Conservation (phyloP, 1,139 yeast genomes). For the Pichia sp. region DNA sequence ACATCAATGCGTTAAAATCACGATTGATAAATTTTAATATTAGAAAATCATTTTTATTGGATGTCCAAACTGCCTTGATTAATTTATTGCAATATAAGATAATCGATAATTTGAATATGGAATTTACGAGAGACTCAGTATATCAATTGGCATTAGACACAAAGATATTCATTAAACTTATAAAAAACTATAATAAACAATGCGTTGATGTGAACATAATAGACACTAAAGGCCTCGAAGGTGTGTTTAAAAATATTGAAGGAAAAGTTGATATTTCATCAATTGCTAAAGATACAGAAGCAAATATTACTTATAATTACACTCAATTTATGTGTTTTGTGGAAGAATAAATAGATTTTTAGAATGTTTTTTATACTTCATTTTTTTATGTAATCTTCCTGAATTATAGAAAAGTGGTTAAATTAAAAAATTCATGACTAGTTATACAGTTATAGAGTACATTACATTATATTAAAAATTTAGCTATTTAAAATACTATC, state of each 20-base stretch:
- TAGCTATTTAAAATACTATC: conserved; percentile 22
- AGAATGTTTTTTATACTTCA: too few species aligned
- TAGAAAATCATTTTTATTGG: conserved; percentile 18
- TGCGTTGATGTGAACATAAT: conserved; percentile 13
- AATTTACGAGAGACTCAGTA: conserved; percentile 22
- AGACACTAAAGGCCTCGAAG: conserved; percentile 17
- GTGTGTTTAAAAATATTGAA: conserved; percentile 18
- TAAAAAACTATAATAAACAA: conserved; percentile 19
- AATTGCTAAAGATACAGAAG: conserved; percentile 18
- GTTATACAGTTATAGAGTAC: background rate
- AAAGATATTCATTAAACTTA: conserved; percentile 19
- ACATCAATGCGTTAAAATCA: conserved; percentile 41
- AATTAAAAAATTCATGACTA: too few species aligned
- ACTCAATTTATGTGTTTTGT: conserved; percentile 26
- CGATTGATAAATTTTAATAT: conserved; percentile 18
- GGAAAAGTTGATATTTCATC: conserved; percentile 16
- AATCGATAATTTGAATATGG: conserved; percentile 11
- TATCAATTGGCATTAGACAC: conserved; percentile 26
- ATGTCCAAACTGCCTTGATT: conserved; percentile 22
- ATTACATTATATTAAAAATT: conserved; percentile 1
- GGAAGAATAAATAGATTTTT: background rate
- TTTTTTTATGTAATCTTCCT: too few species aligned
- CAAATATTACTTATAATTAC: conserved; percentile 19
- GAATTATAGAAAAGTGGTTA: too few species aligned
- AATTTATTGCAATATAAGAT: conserved; percentile 20